These are phyloP conservation scores for sorghum (Sorghum bicolor) DNA, from an alignment of 176 grass and related monocot species.

Conservation along the genomic window DNA sequence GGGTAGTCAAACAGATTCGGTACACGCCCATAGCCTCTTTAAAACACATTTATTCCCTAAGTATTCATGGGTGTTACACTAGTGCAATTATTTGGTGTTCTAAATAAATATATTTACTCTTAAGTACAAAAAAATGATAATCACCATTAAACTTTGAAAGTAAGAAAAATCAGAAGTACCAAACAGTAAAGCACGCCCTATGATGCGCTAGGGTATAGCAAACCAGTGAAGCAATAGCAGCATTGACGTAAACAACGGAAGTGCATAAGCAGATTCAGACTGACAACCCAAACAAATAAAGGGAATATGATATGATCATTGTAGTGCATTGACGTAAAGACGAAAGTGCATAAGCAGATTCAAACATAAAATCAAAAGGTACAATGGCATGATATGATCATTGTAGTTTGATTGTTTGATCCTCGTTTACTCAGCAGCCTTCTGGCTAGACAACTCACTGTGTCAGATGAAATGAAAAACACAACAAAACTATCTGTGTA, in stretches of 20 bases:
- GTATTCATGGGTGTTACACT: too few relatives aligned
- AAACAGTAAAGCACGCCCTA: background rate
- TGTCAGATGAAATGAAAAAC: constrained; percentile 22
- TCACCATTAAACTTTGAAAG: background rate
- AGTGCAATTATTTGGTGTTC: background rate
- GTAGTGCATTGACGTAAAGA: background rate
- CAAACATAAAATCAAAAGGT: background rate
- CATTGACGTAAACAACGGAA: too few relatives aligned
- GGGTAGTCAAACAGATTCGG: background rate
- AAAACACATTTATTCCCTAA: too few relatives aligned
- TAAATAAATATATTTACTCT: too few relatives aligned
- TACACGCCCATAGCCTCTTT: background rate
- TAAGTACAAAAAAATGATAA: too few relatives aligned
- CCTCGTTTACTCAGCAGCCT: background rate
- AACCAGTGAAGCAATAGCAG: too few relatives aligned
- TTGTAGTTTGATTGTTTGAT: background rate
- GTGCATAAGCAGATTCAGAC: background rate
- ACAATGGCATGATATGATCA: background rate
- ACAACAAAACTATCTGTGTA: constrained; percentile 41
- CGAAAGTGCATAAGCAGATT: background rate
- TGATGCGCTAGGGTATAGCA: too few relatives aligned
- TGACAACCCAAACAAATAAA: background rate
- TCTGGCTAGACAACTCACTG: background rate
- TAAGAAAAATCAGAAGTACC: background rate
- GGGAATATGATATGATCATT: background rate